Base-by-base conservation (phyloP, 2,329 filamentous ascomycete species). In the Colletotrichum liriopes region DNA sequence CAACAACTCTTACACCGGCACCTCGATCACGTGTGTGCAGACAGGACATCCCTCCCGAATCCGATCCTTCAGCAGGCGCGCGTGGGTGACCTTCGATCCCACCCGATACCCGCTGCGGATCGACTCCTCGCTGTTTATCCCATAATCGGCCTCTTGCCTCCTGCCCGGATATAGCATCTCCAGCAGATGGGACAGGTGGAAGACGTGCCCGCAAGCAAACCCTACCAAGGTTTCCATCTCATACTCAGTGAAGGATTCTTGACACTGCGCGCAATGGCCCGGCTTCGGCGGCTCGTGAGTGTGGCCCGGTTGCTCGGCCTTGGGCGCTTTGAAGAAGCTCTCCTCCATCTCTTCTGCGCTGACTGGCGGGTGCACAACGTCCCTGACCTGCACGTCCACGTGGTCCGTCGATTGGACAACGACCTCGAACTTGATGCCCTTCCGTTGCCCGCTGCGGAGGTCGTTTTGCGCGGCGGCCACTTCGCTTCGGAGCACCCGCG, bases 371-470 rank as follows among this genome's bases (percentile, higher is more conserved):
- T 71, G 61, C 0, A 80, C 75, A 5, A 83, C 79, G 39, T 86
- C 84, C 67, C 84, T 84, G 2, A 79, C 78, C 37, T 84, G 79
- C 12, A 86, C 75, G 54, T 87, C 84, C 23, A 86, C 77, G 47
- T 87, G 85, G 37, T 84, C 81, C 12, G 75, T 71, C 0, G 80
- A 76, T 64, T 87, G 85, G 12, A 87, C 79, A 2, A 88, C 81
- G 8, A 98, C 90, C 75, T 97, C 93, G 76, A 98, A 98, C 78
- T 95, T 97, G 79, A 99, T 94, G 0, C 93, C 96, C 75, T 91
- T 93, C 62, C 92, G 91, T 80, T 97, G 94, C 0, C 96, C 95
- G 18, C 87, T 90, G 0, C 96, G 90, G 26, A 98, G 85, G 5
- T 91, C 91, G 62, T 92, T 92, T 89, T 98, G 97, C 0, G 93